Percentiles rank a stretch among this genome's conserved stretches.
These are phyloP conservation scores for Sporopachydermia lactativora DNA, from an alignment of 805 yeast species.

Conservation along the genomic window DNA sequence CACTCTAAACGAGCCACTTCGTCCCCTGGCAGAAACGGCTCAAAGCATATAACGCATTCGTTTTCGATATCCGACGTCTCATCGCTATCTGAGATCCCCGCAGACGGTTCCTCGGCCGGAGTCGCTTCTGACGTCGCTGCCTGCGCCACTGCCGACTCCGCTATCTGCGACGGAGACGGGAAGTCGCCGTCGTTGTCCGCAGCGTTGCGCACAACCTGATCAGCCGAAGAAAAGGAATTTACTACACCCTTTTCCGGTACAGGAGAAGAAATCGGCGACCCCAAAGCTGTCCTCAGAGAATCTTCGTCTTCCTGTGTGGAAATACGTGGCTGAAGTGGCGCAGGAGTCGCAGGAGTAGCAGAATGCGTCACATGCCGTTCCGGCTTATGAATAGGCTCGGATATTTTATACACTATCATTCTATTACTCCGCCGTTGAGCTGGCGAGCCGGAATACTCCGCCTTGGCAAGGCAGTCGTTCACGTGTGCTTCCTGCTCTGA, in stretches of 20 bases:
- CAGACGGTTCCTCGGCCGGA: too few relatives aligned
- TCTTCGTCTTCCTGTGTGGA: background rate
- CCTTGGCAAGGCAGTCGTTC: conserved; percentile 43
- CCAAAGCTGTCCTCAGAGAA: background rate
- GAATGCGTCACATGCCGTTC: too few relatives aligned
- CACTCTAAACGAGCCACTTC: conserved; percentile 89
- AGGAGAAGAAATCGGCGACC: background rate
- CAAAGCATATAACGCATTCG: conserved; percentile 92
- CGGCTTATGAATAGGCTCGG: conserved; percentile 13
- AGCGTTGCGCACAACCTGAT: background rate
- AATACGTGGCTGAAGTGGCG: background rate
- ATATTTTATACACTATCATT: conserved; percentile 62
- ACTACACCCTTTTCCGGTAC: background rate
- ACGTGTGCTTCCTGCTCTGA: conserved; percentile 52
- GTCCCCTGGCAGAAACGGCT: conserved; percentile 74
- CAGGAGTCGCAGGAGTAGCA: background rate
- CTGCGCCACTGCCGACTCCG: background rate
- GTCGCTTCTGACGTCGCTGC: background rate
- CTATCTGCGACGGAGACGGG: background rate
- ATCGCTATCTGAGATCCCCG: conserved; percentile 9
- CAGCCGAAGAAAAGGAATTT: background rate
- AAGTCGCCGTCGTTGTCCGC: background rate
- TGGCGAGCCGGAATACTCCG: conserved; percentile 52
- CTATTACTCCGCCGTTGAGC: conserved; percentile 51
- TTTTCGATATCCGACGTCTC: conserved; percentile 27